A percentile compares a stretch with the other conserved stretches of the same genome.
Evolutionary conservation across 225 moss, liverwort and hornwort species (phyloP).

Genomic region (Sphagnum tenellum): DNA sequence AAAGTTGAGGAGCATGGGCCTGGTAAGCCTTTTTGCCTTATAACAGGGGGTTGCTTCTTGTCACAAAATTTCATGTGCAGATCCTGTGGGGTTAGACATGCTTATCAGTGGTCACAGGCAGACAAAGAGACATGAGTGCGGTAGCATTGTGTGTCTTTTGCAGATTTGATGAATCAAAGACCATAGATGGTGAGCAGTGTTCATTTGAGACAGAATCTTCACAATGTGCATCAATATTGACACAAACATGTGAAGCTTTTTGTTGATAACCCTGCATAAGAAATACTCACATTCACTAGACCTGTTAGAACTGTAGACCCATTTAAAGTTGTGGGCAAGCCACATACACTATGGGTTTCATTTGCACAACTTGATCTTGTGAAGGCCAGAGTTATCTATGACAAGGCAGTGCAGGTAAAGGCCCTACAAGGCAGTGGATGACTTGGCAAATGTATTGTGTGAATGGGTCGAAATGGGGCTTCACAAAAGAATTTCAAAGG

Average conservation of each 20-base stretch:
- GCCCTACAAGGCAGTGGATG: slow-evolving; percentile 77
- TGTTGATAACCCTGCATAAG: slow-evolving; percentile 58
- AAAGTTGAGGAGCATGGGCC: too few species aligned
- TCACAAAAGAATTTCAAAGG: slow-evolving; percentile 79
- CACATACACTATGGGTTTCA: slow-evolving; percentile 89
- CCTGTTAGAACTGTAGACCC: slow-evolving; percentile 91
- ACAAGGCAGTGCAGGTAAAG: slow-evolving; percentile 88
- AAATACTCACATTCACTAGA: slow-evolving; percentile 80
- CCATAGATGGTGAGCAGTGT: slow-evolving; percentile 94
- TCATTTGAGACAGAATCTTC: slow-evolving; percentile 84
- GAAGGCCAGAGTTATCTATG: slow-evolving; percentile 82
- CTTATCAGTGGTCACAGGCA: too few species aligned
- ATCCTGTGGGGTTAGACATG: too few species aligned
- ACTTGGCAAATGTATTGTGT: slow-evolving; percentile 96
- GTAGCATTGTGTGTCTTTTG: slow-evolving; percentile 2
- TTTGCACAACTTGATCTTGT: slow-evolving; percentile 83
- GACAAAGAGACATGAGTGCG: too few species aligned
- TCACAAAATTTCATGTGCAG: too few species aligned
- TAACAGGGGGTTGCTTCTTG: too few species aligned
- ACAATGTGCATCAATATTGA: slow-evolving; percentile 91
- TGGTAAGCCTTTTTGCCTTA: too few species aligned
- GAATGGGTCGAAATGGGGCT: slow-evolving; percentile 99
- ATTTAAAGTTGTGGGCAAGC: slow-evolving; percentile 76
- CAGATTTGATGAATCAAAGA: slow-evolving; percentile 80
- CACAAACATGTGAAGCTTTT: slow-evolving; percentile 94